Evolutionary conservation across 163 green algal species (phyloP), one percentile per base, ranked within the genome.

Genomic region (Scenedesmus sp.): DNA sequence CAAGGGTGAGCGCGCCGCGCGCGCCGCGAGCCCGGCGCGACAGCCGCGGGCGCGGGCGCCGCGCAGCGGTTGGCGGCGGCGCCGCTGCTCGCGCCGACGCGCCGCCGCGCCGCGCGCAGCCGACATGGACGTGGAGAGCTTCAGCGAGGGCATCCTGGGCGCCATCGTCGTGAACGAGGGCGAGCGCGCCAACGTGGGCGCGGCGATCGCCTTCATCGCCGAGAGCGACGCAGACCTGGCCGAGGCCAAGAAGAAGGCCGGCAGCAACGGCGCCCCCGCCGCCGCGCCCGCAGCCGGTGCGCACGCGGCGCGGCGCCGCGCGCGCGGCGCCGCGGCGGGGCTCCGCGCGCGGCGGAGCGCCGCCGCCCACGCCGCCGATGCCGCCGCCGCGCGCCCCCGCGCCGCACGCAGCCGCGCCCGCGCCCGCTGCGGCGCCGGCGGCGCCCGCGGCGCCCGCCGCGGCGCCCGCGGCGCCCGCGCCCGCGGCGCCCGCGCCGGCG

Each of bases 101-200:
- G 39, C 39, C 39, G 7, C 39, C 10, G 39, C 39, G 7, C 10
- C 7, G 6, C 39, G 39, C 10, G 39, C 39, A 47, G 39, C 96
- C 18, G 96, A 99, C 83, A 99, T 99, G 96, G 96, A 99, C 81
- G 96, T 99, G 3, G 96, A 99, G 86, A 95, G 91, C n/a, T 99
- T 99, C 84, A 89, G 87, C 33, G 92, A 97, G 29, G 96, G 96
- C 62, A 96, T 96, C 80, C 85, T 99, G 53, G 96, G 88, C 18
- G 81, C 88, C 29, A 97, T 99, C 44, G 87, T 96, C 0, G 90
- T 97, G 0, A 82, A 89, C 13, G 96, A 98, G 73, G 96, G 95
- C 53, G 96, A 95, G 77, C 86, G 93, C 22, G 96, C 96, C 15
- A 90, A 83, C 60, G 96, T 99, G n/a, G 96, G 96, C 44, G 87